A percentile compares a stretch with the other conserved stretches of the same genome.
These are phyloP conservation scores for Ampelocalamus luodianensis DNA, from an alignment of 176 grass and related monocot genomes.

Conservation along the genomic window DNA sequence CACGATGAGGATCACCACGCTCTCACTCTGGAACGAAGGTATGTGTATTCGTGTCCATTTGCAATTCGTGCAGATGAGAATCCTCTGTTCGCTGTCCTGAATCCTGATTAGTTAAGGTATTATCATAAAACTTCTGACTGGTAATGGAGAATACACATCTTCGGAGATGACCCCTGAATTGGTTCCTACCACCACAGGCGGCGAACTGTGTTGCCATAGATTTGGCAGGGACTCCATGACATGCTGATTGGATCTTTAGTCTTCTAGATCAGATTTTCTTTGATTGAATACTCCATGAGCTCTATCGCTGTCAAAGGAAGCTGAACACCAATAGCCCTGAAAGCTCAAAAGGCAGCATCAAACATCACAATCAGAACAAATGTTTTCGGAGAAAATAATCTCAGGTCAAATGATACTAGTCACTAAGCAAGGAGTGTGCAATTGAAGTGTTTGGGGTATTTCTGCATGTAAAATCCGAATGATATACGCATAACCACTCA, in stretches of 20 bases:
- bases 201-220: not conserved
- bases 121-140: not conserved
- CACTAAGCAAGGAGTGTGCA: not conserved
- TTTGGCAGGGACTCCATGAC: not conserved
- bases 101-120: not conserved
- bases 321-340: not conserved
- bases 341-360: slow-evolving; percentile 23
- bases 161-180: not conserved
- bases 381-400: not conserved
- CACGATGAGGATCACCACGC: not conserved
- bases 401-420: not conserved
- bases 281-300: not conserved
- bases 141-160: not conserved
- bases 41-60: not conserved
- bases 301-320: not conserved
- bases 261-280: not conserved
- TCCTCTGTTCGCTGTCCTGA: not conserved
- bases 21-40: not conserved
- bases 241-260: not conserved
- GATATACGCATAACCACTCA: not conserved
- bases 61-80: not conserved
- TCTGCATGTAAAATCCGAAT: slow-evolving; percentile 7
- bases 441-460: not conserved
- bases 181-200: not conserved
- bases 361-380: not conserved